These are phyloP conservation scores for Lyophyllum decastes DNA, from an alignment of 768 basidiomycete species.

Conservation along the genomic window DNA sequence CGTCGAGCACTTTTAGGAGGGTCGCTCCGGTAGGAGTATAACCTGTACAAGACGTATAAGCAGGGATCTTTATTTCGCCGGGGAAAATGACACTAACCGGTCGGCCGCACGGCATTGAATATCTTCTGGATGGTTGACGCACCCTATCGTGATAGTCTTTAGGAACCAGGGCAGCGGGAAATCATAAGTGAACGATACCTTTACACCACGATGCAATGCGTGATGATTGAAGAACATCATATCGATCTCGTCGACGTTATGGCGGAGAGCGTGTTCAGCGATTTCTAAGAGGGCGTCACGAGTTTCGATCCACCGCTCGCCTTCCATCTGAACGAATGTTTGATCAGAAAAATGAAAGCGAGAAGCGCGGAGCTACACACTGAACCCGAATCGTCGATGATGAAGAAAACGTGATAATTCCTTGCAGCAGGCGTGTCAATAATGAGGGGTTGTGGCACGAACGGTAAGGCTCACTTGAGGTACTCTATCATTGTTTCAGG, in stretches of 20 bases:
- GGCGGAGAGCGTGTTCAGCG: slow-evolving; percentile 27
- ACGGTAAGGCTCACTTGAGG: slow-evolving; percentile 17
- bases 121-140: slow-evolving; percentile 14
- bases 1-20: slow-evolving; percentile 21
- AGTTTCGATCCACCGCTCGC: slow-evolving; percentile 25
- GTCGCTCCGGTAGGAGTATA: slow-evolving; percentile 30
- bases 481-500: slow-evolving; percentile 25
- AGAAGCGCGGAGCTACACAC: slow-evolving; percentile 14
- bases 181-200: slow-evolving; percentile 2
- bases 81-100: slow-evolving; percentile 4
- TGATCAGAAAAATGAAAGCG: not conserved
- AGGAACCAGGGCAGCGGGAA: not conserved
- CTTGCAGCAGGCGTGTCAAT: slow-evolving; percentile 10
- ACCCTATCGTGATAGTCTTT: slow-evolving; percentile 14
- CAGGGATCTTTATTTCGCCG: not conserved
- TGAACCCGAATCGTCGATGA: slow-evolving; percentile 32
- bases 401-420: slow-evolving; percentile 27
- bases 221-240: slow-evolving; percentile 28
- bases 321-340: slow-evolving; percentile 16
- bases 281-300: slow-evolving; percentile 28
- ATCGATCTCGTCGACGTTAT: slow-evolving; percentile 24
- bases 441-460: not conserved
- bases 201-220: slow-evolving; percentile 6
- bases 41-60: slow-evolving; percentile 16
- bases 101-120: slow-evolving; percentile 20